Evolutionary conservation across 2,329 filamentous ascomycete genomes (phyloP), one percentile per base, ranked within the genome.

Genomic region (Didymella pomorum): DNA sequence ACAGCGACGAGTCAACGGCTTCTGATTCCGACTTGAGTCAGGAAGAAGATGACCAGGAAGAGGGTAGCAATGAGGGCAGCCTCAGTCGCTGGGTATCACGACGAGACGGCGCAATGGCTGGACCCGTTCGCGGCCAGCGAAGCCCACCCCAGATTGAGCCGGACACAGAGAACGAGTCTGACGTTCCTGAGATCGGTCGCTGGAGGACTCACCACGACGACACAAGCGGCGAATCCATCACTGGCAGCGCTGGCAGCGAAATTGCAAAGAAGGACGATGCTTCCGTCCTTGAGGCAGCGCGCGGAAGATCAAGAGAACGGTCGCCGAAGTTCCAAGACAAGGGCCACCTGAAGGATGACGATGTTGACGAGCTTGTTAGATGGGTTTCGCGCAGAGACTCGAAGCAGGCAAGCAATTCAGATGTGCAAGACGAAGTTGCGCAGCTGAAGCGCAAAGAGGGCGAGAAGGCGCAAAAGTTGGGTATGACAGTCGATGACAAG

Each of bases 61-160:
- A 74, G 2, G 72, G 73, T 25, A 71, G 72, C 1, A 21, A 54
- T 45, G 66, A 75, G 2, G 73, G 74, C 20, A 72, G 69, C 2
- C 42, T 76, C 3, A 68, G 73, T n/a, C 68, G 72, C 12, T 76
- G 73, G 74, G 70, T 75, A 6, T 74, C 71, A 48, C 63, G 68
- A 50, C 62, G 71, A 11, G 71, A 73, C 4, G 67, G 69, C 18
- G 48, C 59, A 11, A 62, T 59, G 9, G 69, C 67, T 16, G 70
- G 69, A 1, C 69, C 67, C 5, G 39, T 71, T 25, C 63, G 64
- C 14, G 47, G 58, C 10, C 50, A 64, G 57, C 23, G 39, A 56
- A 42, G 44, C 56, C 33, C 28, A 9, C 7, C 31, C 5, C 47
- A 56, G 46, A 14, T 37, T 10, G 42, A 60, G 46, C 41, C 61